Evolutionary conservation across 75 land plant genomes (phyloP).

Genomic region (Chamaecyparis obtusa): DNA sequence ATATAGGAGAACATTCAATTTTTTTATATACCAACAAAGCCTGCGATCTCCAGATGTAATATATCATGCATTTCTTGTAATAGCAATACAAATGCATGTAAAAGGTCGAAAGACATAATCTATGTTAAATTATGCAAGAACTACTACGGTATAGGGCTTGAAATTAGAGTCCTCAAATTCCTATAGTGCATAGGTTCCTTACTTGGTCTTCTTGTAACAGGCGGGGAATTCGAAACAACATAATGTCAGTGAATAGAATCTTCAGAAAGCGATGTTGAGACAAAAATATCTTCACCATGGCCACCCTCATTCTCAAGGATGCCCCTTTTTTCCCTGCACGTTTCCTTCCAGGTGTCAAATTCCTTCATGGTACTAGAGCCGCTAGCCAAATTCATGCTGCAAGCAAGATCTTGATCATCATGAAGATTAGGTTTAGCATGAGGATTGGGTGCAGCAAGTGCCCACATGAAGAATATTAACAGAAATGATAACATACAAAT

Average conservation of each 20-base stretch:
- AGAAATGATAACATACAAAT: neutral
- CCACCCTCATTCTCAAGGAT: neutral
- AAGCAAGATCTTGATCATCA: neutral
- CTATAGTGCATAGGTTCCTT: slow-evolving; percentile 8
- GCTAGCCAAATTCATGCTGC: neutral
- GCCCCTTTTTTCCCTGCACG: neutral
- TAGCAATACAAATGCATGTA: neutral
- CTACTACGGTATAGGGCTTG: neutral
- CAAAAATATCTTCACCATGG: neutral
- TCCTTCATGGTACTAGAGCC: neutral
- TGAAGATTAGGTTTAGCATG: neutral
- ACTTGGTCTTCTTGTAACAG: neutral
- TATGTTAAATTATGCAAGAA: neutral
- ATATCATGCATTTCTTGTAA: neutral
- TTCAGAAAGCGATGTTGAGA: neutral
- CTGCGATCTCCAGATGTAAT: neutral
- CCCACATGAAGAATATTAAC: neutral
- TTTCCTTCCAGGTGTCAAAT: neutral
- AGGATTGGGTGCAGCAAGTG: neutral
- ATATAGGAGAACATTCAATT: too few relatives aligned
- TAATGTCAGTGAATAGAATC: neutral
- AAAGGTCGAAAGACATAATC: neutral
- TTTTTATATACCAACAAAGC: neutral
- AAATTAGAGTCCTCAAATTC: neutral
- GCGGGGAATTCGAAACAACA: neutral